Evolutionary conservation across 2,329 filamentous ascomycete genomes (phyloP).

Genomic region (Fusarium liriodendri): DNA sequence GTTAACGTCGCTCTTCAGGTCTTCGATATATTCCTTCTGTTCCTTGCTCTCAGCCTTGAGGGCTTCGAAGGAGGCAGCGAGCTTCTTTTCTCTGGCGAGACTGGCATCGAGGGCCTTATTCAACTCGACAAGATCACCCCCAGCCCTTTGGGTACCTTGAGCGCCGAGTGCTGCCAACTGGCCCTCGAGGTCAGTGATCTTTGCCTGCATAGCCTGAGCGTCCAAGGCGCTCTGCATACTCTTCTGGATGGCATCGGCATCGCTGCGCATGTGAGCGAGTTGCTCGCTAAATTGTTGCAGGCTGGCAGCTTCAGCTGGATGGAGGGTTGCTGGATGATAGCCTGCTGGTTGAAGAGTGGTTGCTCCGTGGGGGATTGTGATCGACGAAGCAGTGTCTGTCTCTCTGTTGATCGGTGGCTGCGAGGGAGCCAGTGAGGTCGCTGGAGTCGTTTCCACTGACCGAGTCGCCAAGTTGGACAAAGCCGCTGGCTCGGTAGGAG

Average conservation of each 20-base stretch:
- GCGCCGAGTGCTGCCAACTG: background rate
- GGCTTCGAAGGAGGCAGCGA: background rate
- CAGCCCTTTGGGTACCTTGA: background rate
- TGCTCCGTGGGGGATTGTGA: too few relatives aligned
- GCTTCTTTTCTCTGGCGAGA: background rate
- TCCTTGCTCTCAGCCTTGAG: background rate
- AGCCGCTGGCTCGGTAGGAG: background rate
- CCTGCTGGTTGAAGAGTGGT: too few relatives aligned
- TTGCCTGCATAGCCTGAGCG: background rate
- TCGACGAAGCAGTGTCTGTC: background rate
- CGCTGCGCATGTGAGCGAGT: background rate
- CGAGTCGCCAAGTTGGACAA: background rate
- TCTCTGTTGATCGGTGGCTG: background rate
- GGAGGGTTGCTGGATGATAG: too few relatives aligned
- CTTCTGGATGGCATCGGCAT: background rate
- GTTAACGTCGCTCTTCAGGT: background rate
- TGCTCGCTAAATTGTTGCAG: background rate
- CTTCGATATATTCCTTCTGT: background rate
- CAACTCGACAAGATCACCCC: background rate
- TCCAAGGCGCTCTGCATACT: background rate
- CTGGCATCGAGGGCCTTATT: background rate
- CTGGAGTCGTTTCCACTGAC: background rate
- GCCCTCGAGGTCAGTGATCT: background rate
- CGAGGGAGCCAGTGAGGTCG: background rate
- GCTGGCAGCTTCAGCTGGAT: background rate